These are phyloP conservation scores for Tremellales sp. DNA, from an alignment of 1,284 basidiomycete species.

Conservation along the genomic window DNA sequence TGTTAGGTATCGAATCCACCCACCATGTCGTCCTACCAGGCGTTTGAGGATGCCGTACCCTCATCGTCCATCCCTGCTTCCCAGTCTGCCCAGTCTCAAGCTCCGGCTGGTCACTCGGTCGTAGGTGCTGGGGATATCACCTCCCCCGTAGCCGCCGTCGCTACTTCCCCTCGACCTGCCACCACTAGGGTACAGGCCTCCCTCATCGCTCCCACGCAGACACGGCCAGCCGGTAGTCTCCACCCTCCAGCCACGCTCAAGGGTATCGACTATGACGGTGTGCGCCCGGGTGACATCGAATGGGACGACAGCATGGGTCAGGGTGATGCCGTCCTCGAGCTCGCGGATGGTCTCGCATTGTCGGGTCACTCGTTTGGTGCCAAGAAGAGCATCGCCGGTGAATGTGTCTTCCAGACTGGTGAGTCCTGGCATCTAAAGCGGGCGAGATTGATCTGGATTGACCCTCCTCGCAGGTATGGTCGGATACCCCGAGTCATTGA, in stretches of 20 bases:
- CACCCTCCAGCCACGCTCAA: constrained; percentile 45
- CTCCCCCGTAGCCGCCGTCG: constrained; percentile 14
- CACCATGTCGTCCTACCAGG: constrained; percentile 1
- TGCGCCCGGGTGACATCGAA: constrained; percentile 19
- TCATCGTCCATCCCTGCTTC: constrained; percentile 20
- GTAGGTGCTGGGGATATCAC: constrained; percentile 6
- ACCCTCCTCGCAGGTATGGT: constrained; percentile 99
- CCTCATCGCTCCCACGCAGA: constrained; percentile 12
- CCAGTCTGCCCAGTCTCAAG: constrained; percentile 19
- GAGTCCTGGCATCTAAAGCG: constrained; percentile 41
- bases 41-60: constrained; percentile 29
- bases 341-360: constrained; percentile 84
- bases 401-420: constrained; percentile 99
- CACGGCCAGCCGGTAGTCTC: constrained; percentile 32
- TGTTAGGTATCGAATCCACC: too few species aligned
- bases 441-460: constrained; percentile 7
- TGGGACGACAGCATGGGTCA: constrained; percentile 44
- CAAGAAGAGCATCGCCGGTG: constrained; percentile 86
- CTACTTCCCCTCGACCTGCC: constrained; percentile 15
- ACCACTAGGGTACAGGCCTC: constrained; percentile 16
- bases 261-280: constrained; percentile 44
- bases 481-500: constrained; percentile 96
- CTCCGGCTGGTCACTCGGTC: constrained; percentile 25
- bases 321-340: constrained; percentile 69
- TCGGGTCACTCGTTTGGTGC: constrained; percentile 93